Evolutionary conservation across 768 basidiomycete genomes (phyloP).

Genomic region (Lactarius trivialis): DNA sequence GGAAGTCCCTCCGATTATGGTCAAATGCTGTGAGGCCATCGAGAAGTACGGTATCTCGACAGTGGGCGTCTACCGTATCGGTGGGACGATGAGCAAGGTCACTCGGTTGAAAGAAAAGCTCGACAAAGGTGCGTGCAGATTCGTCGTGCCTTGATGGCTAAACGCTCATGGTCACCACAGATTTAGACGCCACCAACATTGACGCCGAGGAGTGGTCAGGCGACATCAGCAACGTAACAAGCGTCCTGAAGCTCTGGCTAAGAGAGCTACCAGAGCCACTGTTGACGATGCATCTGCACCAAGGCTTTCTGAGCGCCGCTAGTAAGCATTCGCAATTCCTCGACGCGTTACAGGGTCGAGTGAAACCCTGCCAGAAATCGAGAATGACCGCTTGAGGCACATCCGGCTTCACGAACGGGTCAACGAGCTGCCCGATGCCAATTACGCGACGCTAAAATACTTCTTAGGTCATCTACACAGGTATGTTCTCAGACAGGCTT

Average conservation of each 20-base stretch:
- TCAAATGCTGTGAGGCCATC: slow-evolving; percentile 86
- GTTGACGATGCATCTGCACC: slow-evolving; percentile 74
- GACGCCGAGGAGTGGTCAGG: slow-evolving; percentile 84
- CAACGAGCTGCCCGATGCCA: slow-evolving; percentile 97
- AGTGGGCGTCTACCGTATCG: slow-evolving; percentile 91
- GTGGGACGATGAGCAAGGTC: slow-evolving; percentile 85
- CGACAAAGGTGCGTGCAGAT: slow-evolving; percentile 62
- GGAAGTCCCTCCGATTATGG: slow-evolving; percentile 82
- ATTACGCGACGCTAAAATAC: slow-evolving; percentile 94
- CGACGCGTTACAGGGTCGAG: not conserved
- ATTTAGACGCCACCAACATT: slow-evolving; percentile 82
- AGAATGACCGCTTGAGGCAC: slow-evolving; percentile 91
- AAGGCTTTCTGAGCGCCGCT: slow-evolving; percentile 92
- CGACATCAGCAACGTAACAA: slow-evolving; percentile 95
- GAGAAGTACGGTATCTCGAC: slow-evolving; percentile 80
- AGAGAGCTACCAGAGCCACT: slow-evolving; percentile 93
- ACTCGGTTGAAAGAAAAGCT: slow-evolving; percentile 72
- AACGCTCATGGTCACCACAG: slow-evolving; percentile 32
- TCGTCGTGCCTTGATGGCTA: not conserved
- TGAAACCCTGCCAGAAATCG: slow-evolving; percentile 51
- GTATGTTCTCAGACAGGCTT: slow-evolving; percentile 38
- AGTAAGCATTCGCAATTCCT: slow-evolving; percentile 46
- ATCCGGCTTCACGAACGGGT: slow-evolving; percentile 96
- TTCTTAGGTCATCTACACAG: slow-evolving; percentile 90
- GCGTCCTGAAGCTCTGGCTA: slow-evolving; percentile 92